These are phyloP conservation scores for Curvularia eragrostidis DNA, from an alignment of 2,329 filamentous ascomycete species.

Conservation along the genomic window DNA sequence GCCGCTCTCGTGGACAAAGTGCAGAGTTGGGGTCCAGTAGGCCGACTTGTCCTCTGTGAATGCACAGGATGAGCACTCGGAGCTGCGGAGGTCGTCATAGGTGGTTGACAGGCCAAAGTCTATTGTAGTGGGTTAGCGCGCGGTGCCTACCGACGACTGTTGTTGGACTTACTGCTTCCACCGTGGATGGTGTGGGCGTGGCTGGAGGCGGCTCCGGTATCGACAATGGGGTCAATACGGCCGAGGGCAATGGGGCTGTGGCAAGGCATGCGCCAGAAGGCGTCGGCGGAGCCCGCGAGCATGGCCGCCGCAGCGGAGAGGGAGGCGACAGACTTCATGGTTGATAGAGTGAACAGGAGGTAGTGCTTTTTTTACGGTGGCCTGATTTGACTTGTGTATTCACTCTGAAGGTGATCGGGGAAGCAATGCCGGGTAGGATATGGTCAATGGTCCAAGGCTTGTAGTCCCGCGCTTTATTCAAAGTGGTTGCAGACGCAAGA, in stretches of 20 bases:
- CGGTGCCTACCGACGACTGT: constrained; percentile 32
- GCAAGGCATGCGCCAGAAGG: constrained; percentile 74
- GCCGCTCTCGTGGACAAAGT: constrained; percentile 69
- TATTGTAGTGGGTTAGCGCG: constrained; percentile 37
- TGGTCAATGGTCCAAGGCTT: neutral
- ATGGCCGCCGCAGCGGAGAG: constrained; percentile 40
- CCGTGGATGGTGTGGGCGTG: constrained; percentile 47
- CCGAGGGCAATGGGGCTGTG: constrained; percentile 66
- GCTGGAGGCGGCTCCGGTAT: constrained; percentile 35
- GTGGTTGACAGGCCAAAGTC: constrained; percentile 67
- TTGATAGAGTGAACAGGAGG: constrained; percentile 19
- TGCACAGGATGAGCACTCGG: constrained; percentile 74
- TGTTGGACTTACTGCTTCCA: constrained; percentile 60
- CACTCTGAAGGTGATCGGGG: neutral
- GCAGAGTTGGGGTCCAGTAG: constrained; percentile 67
- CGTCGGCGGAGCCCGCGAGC: constrained; percentile 58
- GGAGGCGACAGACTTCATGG: constrained; percentile 42
- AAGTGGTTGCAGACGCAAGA: constrained; percentile 32
- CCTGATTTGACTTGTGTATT: neutral
- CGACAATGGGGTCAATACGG: constrained; percentile 59
- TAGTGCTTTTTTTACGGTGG: constrained; percentile 8
- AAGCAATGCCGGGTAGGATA: neutral
- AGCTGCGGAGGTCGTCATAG: constrained; percentile 66
- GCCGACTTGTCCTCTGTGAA: constrained; percentile 52
- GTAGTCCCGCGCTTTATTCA: constrained; percentile 14